Conservation (phyloP, 1,284 basidiomycete genomes). For the Neotropicomus parvogracilis region DNA sequence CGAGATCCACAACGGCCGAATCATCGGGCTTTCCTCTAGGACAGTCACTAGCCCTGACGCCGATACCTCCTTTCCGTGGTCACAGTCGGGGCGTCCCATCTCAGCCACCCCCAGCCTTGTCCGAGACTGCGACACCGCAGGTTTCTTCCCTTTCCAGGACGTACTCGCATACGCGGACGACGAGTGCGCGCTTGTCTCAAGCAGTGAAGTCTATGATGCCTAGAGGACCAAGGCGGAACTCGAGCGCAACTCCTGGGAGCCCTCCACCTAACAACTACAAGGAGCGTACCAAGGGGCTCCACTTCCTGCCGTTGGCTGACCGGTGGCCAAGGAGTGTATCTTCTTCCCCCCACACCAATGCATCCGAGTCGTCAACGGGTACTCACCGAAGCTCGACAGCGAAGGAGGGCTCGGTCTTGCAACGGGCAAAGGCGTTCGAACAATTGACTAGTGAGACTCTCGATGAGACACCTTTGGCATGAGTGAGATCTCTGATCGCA, state of each 20-base stretch:
- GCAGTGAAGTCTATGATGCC: conserved; percentile 26
- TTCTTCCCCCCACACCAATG: neutral
- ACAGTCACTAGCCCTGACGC: conserved; percentile 10
- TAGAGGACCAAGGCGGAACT: conserved; percentile 12
- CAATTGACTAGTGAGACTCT: conserved; percentile 21
- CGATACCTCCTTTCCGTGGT: conserved; percentile 20
- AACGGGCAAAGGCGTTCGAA: conserved; percentile 43
- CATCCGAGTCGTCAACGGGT: conserved; percentile 21
- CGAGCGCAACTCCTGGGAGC: conserved; percentile 3
- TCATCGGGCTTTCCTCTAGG: conserved; percentile 11
- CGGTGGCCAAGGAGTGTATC: conserved; percentile 7
- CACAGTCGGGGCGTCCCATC: conserved; percentile 15
- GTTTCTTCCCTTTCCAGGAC: conserved; percentile 3
- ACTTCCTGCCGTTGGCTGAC: conserved; percentile 18
- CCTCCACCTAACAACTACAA: conserved; percentile 7
- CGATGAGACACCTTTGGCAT: neutral
- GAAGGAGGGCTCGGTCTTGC: conserved; percentile 49
- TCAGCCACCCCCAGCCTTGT: conserved; percentile 14
- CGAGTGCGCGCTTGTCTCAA: conserved; percentile 23
- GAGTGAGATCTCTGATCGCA: conserved; percentile 3
- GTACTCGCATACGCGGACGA: conserved; percentile 11
- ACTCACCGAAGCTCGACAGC: conserved; percentile 18
- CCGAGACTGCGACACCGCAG: conserved; percentile 16
- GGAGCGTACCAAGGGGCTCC: conserved; percentile 9
- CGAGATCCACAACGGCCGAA: conserved; percentile 4